Evolutionary conservation across 352 stramenopile genomes (phyloP), one percentile per base, ranked within the genome.

Genomic region (Pythium oligandrum): DNA sequence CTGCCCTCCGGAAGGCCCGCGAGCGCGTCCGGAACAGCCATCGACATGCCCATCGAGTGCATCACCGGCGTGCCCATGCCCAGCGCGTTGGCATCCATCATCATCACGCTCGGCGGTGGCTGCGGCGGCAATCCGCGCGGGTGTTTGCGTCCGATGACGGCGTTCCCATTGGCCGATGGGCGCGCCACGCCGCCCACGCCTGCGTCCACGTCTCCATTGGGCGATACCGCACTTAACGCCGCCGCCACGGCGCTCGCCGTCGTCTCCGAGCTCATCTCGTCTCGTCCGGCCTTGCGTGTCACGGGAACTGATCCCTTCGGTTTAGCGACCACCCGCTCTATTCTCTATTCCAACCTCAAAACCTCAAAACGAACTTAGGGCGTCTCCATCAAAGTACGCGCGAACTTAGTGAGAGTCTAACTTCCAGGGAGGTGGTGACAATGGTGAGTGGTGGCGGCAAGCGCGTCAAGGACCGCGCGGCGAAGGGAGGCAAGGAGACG

Each of bases 401-500:
- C 17, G 17, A 26, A 26, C 17, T 26, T 26, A 26, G 17, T 26
- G 17, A 26, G 17, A 0, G 17, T 26, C 17, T 26, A 26, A 26
- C 17, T 26, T 26, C 17, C 17, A 26, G 17, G 17, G 17, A 26
- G 17, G 17, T 26, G 17, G 17, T 42, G 12, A 12, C 31, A 10
- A 90, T 90, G 79, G 79, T 84, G 63, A 87, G 79, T 75, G 77
- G 79, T 44, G 79, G 79, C 31, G 69, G 70, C 58, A 77, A 76
- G 47, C 67, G 67, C 48, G 44, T 52, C 43, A 66, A 71, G 43
- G 70, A 73, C 32, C 60, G 55, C 30, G 50, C 56, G 36, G 37
- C 51, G 34, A 39, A 68, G 3, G 53, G 38, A 68, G 40, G 12
- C 30, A 50, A 56, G 32, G 55, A 38, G 26, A 45, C 38, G 0